Evolutionary conservation across 148 eudicot genomes (phyloP).

Genomic region (Vaccinium darrowii): DNA sequence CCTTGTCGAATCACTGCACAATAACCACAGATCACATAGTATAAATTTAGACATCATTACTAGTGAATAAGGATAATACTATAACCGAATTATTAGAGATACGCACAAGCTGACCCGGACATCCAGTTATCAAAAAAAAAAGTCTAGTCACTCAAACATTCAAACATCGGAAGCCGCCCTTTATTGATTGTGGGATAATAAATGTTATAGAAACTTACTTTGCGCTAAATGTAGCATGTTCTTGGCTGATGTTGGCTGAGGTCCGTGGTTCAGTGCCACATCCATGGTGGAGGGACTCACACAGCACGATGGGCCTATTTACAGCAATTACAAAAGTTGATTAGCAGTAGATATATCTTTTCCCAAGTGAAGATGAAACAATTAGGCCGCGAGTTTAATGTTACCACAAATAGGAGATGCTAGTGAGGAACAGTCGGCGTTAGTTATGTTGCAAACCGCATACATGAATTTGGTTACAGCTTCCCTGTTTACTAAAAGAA

Average conservation of each 20-base stretch:
- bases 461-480: constrained; percentile 28
- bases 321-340: background rate
- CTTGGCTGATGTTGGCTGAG: constrained; percentile 69
- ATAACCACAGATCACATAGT: background rate
- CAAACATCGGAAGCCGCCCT: background rate
- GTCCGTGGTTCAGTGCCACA: constrained; percentile 37
- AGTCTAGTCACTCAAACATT: background rate
- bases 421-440: constrained; percentile 28
- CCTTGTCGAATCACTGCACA: constrained; percentile 41
- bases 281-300: constrained; percentile 46
- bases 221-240: constrained; percentile 80
- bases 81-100: too few relatives aligned
- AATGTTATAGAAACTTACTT: constrained; percentile 40
- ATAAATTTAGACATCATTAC: background rate
- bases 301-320: constrained; percentile 63
- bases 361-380: background rate
- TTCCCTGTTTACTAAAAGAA: constrained; percentile 24
- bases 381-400: background rate
- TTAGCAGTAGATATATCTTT: background rate
- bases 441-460: constrained; percentile 25
- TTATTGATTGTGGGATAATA: background rate
- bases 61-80: too few relatives aligned
- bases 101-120: too few relatives aligned
- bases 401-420: constrained; percentile 33
- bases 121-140: too few relatives aligned